Percentiles rank a stretch among this genome's conserved stretches.
Conservation (phyloP, 2,329 filamentous ascomycete genomes). For the Tolypocladium ovalisporum region DNA sequence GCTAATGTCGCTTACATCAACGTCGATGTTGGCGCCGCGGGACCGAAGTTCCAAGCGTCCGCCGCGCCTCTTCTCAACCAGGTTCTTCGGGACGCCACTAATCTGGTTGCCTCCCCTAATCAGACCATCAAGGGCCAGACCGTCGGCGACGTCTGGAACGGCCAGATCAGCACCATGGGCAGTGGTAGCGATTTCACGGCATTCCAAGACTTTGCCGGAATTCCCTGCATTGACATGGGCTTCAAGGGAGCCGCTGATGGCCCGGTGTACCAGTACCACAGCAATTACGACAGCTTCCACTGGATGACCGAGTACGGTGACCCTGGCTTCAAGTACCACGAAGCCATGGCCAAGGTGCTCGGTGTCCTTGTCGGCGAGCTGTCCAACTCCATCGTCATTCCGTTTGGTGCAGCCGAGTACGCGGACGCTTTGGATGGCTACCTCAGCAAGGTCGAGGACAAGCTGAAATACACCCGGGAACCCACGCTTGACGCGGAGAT, state of each 20-base stretch:
- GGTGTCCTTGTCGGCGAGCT: conserved; percentile 51
- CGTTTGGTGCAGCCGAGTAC: conserved; percentile 56
- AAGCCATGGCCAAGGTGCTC: conserved; percentile 54
- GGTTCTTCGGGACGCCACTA: conserved; percentile 56
- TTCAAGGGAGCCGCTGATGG: conserved; percentile 35
- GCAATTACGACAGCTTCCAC: conserved; percentile 81
- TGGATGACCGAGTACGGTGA: conserved; percentile 85
- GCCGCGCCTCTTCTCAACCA: conserved; percentile 70
- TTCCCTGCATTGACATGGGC: conserved; percentile 54
- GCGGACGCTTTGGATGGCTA: conserved; percentile 43
- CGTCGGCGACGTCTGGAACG: conserved; percentile 57
- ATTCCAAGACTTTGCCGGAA: conserved; percentile 61
- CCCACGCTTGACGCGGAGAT: conserved; percentile 16
- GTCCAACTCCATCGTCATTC: conserved; percentile 49
- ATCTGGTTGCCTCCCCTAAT: conserved; percentile 58
- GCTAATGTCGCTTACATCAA: conserved; percentile 77
- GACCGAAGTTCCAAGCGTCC: conserved; percentile 49
- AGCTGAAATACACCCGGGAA: conserved; percentile 25
- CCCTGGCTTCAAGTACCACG: conserved; percentile 53
- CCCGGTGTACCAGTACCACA: conserved; percentile 72
- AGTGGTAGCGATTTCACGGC: conserved; percentile 66
- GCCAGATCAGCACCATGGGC: conserved; percentile 53
- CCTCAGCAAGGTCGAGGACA: conserved; percentile 38
- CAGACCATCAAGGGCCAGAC: conserved; percentile 64
- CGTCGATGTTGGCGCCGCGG: conserved; percentile 64